Conservation (phyloP, 2,329 filamentous ascomycete genomes). For the Talaromyces rugulosus region DNA sequence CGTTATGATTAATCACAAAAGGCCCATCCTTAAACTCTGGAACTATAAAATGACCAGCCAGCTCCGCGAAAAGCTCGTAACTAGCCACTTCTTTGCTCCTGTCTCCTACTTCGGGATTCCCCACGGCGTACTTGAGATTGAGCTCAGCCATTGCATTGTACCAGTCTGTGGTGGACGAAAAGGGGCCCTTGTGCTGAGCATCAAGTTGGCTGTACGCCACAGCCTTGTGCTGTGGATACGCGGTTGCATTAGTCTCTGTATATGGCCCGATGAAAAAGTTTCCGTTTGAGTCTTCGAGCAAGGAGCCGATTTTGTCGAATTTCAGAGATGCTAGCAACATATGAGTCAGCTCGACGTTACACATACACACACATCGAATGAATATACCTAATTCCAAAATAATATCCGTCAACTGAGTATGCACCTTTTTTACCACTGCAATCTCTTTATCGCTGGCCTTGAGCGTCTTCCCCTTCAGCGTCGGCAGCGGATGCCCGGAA, state of each 20-base stretch:
- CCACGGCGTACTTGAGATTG: neutral
- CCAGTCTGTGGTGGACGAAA: neutral
- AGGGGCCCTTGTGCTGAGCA: neutral
- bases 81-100: neutral
- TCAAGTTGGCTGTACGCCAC: neutral
- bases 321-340: neutral
- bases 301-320: conserved; percentile 3
- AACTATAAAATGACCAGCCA: neutral
- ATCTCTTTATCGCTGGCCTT: neutral
- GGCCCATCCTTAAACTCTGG: neutral
- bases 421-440: neutral
- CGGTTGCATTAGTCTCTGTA: neutral
- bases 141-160: conserved; percentile 1
- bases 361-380: neutral
- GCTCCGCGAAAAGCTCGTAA: conserved; percentile 3
- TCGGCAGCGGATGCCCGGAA: neutral
- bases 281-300: conserved; percentile 1
- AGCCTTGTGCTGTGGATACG: neutral
- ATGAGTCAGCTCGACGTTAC: neutral
- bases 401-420: conserved; percentile 2
- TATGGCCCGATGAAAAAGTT: neutral
- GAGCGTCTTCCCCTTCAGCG: neutral
- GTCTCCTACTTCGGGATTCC: neutral
- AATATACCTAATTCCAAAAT: conserved; percentile 2
- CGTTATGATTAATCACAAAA: conserved; percentile 3